Conservation (phyloP, 1,284 basidiomycete species). For the Ganoderma lucidum region DNA sequence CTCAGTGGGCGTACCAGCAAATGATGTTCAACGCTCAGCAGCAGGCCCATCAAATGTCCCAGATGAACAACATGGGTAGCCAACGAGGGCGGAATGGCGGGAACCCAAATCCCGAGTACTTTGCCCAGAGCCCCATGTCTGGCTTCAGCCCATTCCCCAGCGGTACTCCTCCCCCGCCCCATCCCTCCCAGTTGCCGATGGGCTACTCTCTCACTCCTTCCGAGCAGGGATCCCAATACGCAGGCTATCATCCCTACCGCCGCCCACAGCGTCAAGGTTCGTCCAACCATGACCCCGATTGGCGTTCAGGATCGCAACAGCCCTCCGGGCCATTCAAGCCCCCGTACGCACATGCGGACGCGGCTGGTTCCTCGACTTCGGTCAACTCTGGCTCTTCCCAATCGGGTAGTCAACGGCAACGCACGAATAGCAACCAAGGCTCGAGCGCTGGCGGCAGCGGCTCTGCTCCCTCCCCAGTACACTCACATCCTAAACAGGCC, state of each 20-base stretch:
- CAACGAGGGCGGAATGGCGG: slow-evolving; percentile 46
- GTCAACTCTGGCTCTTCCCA: slow-evolving; percentile 67
- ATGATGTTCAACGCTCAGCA: slow-evolving; percentile 74
- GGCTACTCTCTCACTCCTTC: slow-evolving; percentile 45
- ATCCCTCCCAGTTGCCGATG: slow-evolving; percentile 53
- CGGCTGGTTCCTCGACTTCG: slow-evolving; percentile 77
- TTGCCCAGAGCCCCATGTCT: slow-evolving; percentile 57
- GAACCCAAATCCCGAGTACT: slow-evolving; percentile 58
- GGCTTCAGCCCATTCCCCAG: slow-evolving; percentile 72
- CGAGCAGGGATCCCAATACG: slow-evolving; percentile 54
- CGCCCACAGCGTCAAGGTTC: slow-evolving; percentile 64
- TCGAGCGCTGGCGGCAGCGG: slow-evolving; percentile 35
- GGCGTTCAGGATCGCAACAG: slow-evolving; percentile 50
- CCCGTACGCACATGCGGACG: slow-evolving; percentile 78
- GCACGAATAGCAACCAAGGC: slow-evolving; percentile 63
- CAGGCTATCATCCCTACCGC: slow-evolving; percentile 82
- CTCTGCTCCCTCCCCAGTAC: slow-evolving; percentile 23
- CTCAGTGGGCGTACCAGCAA: slow-evolving; percentile 87
- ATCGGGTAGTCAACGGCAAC: slow-evolving; percentile 53
- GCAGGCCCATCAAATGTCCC: slow-evolving; percentile 55
- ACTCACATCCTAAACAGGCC: slow-evolving; percentile 42
- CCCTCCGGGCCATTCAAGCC: slow-evolving; percentile 54
- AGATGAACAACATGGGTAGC: slow-evolving; percentile 45
- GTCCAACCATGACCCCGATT: slow-evolving; percentile 51
- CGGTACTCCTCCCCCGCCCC: slow-evolving; percentile 69